phyloP scores from a whole-genome alignment of 2,329 filamentous ascomycete genomes.

The Pleoardoris graminearum region DNA sequence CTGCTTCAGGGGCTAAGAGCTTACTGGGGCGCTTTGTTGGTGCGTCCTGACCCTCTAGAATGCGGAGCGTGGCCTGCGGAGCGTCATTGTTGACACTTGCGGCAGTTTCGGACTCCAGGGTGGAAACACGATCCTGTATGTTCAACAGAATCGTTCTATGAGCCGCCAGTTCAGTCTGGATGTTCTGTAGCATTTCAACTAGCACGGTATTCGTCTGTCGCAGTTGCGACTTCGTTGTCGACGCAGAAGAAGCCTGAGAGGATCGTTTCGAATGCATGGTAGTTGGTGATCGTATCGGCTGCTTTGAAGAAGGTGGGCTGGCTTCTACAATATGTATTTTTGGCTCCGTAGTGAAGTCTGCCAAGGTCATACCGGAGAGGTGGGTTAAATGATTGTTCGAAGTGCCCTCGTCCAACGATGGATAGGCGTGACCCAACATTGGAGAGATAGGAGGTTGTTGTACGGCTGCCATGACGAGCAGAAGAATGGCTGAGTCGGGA shows the following conservation, averaged over 20 bases:
- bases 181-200: slow-evolving; percentile 34
- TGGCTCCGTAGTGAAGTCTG: slow-evolving; percentile 19
- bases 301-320: slow-evolving; percentile 10
- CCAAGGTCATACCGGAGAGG: slow-evolving; percentile 30
- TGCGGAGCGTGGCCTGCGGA: slow-evolving; percentile 15
- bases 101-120: slow-evolving; percentile 29
- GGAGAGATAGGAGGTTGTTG: slow-evolving; percentile 14
- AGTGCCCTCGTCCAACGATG: slow-evolving; percentile 11
- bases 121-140: slow-evolving; percentile 32
- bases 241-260: slow-evolving; percentile 22
- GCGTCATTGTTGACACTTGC: slow-evolving; percentile 12
- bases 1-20: slow-evolving; percentile 18
- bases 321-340: slow-evolving; percentile 21
- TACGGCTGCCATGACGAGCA: slow-evolving; percentile 20
- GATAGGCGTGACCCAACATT: slow-evolving; percentile 13
- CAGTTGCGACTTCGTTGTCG: slow-evolving; percentile 32
- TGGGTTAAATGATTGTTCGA: slow-evolving; percentile 19
- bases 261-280: slow-evolving; percentile 22
- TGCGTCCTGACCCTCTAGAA: slow-evolving; percentile 12
- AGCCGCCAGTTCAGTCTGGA: slow-evolving; percentile 31
- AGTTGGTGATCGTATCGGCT: not conserved
- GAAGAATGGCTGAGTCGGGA: not conserved
- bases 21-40: slow-evolving; percentile 16
- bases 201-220: slow-evolving; percentile 31
- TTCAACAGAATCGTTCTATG: slow-evolving; percentile 34